These are phyloP conservation scores for Pichia cactophila DNA, from an alignment of 1,139 yeast genomes.

Conservation along the genomic window DNA sequence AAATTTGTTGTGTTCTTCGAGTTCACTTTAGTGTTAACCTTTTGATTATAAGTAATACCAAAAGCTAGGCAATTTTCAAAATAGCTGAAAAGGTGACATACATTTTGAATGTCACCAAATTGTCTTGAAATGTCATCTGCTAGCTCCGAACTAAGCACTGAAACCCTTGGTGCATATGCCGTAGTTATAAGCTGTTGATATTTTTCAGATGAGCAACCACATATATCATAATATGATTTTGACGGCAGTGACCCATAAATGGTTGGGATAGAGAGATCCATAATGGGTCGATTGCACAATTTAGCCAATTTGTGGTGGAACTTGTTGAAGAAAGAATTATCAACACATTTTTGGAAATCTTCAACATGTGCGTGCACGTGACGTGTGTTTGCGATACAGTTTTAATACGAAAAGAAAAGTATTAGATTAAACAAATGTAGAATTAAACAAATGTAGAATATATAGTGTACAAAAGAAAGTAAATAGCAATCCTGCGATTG, in stretches of 20 bases:
- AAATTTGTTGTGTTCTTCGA: not conserved
- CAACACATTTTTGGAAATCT: no score
- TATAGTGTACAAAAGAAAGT: not conserved
- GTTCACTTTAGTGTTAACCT: not conserved
- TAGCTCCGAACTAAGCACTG: slow-evolving; percentile 10
- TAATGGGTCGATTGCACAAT: not conserved
- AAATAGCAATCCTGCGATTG: not conserved
- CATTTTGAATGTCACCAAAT: slow-evolving; percentile 4
- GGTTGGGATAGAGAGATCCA: slow-evolving; percentile 16
- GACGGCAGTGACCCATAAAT: slow-evolving; percentile 11
- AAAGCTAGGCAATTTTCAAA: slow-evolving; percentile 23
- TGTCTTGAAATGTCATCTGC: slow-evolving; percentile 11
- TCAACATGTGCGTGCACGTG: no score
- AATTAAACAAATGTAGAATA: not conserved
- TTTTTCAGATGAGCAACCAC: slow-evolving; percentile 24
- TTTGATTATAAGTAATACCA: slow-evolving; percentile 9
- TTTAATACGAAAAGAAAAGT: no score
- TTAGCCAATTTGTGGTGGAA: no score
- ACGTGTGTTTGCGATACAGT: no score
- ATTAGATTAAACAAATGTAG: no score
- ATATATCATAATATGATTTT: slow-evolving; percentile 16
- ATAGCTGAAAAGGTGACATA: slow-evolving; percentile 17
- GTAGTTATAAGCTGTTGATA: slow-evolving; percentile 22
- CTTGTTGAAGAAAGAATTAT: no score
- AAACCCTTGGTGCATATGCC: slow-evolving; percentile 16